Evolutionary conservation across 345 rosid species (phyloP), one percentile per base, ranked within the genome.

Genomic region (Heritiera littoralis): DNA sequence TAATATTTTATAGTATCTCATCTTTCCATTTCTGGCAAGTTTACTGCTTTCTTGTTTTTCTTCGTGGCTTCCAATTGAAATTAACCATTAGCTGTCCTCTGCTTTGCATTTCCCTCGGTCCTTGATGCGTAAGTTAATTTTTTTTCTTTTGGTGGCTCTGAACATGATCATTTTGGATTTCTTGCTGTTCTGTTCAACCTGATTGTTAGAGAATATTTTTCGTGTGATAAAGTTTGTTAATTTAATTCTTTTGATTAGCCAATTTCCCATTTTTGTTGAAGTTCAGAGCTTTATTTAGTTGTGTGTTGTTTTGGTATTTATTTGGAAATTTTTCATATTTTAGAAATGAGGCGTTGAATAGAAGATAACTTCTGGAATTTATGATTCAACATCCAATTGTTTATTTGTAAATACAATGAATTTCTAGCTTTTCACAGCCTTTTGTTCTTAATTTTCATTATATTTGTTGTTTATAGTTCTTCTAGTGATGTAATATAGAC

Each of bases 21-120:
- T 23, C 14, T 84, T 83, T 65, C 81, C 85, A 35, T 80, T 79
- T 84, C 74, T 75, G 83, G 81, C 40, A 87, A 85, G 76, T 85
- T 81, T 85, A 66, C 78, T 60, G 23, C 72, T 72, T 71, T 86
- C 82, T 80, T 74, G 63, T 66, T 74, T 74, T 30, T 74, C 67
- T 61, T n/a, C 35, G 23, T 75, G 45, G 77, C 56, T 72, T 49
- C 49, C 20, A 56, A 15, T 32, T 32, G 10, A 35, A 45, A 12
- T 15, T n/a, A 43, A 1, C 11, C 3, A 56, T 75, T 28, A 20
- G 10, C 69, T 51, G 46, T 41, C 48, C 11, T 41, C 71, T 18
- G 69, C 40, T 75, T 35, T 35, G 30, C n/a, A 40, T 13, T 51
- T 17, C 49, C 17, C 10, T 65, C 28, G 11, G 17, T 59, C 46